A percentile compares a stretch with the other conserved stretches of the same genome.
phyloP scores from a whole-genome alignment of 768 basidiomycete species.

The Boletus pseudo-olivaceus region DNA sequence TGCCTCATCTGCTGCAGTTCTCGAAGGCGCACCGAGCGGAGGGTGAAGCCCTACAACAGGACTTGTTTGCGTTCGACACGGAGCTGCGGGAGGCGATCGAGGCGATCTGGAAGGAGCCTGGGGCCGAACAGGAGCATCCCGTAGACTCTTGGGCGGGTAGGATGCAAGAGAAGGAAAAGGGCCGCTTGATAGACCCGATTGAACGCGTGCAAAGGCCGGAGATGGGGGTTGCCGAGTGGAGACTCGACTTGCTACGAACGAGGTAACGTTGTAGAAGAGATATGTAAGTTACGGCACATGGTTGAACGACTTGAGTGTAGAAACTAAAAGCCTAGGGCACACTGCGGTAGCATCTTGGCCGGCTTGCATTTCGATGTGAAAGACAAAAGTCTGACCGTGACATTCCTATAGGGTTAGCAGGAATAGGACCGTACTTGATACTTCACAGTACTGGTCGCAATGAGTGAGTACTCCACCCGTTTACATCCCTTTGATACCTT shows the following conservation, averaged over 20 bases:
- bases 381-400: not conserved
- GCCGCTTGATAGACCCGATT: constrained; percentile 44
- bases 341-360: not conserved
- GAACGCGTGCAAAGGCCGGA: constrained; percentile 54
- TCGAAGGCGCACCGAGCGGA: constrained; percentile 65
- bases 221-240: constrained; percentile 19
- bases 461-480: not conserved
- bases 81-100: constrained; percentile 57
- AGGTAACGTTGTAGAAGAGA: not conserved
- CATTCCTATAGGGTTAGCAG: too few relatives aligned
- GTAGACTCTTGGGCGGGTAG: constrained; percentile 48
- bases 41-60: constrained; percentile 59
- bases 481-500: not conserved
- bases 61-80: constrained; percentile 51
- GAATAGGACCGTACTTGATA: too few relatives aligned
- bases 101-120: constrained; percentile 58
- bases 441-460: too few relatives aligned
- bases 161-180: constrained; percentile 53
- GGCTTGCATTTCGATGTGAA: not conserved
- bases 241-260: constrained; percentile 20
- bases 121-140: constrained; percentile 23
- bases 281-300: not conserved
- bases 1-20: constrained; percentile 76
- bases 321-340: not conserved
- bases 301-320: not conserved